A percentile compares a stretch with the other conserved stretches of the same genome.
Conservation (phyloP, 305 asterid genomes). For the Galium porrigens region DNA sequence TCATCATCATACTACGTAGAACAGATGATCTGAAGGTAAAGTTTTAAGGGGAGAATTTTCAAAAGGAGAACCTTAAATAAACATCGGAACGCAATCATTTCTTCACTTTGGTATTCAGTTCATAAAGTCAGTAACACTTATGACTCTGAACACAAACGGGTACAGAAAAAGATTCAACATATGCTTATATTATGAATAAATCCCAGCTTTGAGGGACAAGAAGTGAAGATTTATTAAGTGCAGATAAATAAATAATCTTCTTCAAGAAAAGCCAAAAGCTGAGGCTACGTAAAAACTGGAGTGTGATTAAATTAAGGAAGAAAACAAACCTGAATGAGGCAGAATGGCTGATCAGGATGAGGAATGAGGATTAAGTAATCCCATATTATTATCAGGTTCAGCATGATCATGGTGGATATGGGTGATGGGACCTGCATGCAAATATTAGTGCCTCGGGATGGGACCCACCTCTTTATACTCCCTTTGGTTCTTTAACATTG, state of each 20-base stretch:
- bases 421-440: constrained; percentile 34
- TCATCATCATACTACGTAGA: neutral
- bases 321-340: constrained; percentile 31
- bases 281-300: neutral
- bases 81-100: neutral
- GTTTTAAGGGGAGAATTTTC: neutral
- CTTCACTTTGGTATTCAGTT: constrained; percentile 5
- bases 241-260: neutral
- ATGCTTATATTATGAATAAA: neutral
- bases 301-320: constrained; percentile 7
- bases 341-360: constrained; percentile 17
- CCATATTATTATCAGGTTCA: constrained; percentile 7
- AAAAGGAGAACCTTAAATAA: neutral
- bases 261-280: neutral
- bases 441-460: constrained; percentile 18
- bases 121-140: neutral
- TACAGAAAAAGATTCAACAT: neutral
- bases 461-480: no score
- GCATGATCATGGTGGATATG: neutral
- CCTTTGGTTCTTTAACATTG: no score
- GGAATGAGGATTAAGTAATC: constrained; percentile 19
- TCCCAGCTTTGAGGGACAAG: constrained; percentile 4
- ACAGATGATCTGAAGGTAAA: neutral
- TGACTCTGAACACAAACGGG: no score
- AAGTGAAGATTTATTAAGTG: neutral